phyloP scores from a whole-genome alignment of 2,329 filamentous ascomycete genomes.

The Cladophialophora exuberans region DNA sequence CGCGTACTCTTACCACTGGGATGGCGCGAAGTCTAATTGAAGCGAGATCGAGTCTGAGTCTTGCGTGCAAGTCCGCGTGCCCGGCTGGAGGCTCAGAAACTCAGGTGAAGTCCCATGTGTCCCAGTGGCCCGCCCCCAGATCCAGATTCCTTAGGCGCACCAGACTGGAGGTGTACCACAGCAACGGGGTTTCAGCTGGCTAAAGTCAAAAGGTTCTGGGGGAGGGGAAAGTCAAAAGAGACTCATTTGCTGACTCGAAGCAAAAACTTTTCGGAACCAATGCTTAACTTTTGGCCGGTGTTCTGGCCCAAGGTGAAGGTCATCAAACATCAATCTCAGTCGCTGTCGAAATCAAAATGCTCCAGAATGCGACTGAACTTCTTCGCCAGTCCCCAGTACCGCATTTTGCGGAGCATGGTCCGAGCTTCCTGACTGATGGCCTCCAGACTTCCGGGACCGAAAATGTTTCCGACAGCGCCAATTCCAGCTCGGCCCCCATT shows the following conservation, averaged over 20 bases:
- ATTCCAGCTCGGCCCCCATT: slow-evolving; percentile 25
- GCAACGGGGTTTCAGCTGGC: background rate
- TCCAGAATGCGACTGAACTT: slow-evolving; percentile 28
- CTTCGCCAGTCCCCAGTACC: slow-evolving; percentile 25
- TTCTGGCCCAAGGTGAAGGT: background rate
- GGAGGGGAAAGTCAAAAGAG: background rate
- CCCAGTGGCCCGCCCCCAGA: background rate
- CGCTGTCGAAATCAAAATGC: slow-evolving; percentile 19
- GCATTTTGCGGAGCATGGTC: slow-evolving; percentile 24
- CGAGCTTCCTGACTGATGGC: slow-evolving; percentile 24
- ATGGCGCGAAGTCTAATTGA: too few species aligned
- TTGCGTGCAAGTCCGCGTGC: too few species aligned
- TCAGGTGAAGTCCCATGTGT: too few species aligned
- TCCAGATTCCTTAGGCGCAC: too few species aligned
- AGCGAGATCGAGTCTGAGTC: too few species aligned
- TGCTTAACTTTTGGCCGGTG: background rate
- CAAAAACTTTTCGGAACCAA: background rate
- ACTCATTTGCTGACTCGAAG: background rate
- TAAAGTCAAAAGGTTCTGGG: background rate
- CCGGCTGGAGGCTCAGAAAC: too few species aligned
- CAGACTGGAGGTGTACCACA: slow-evolving; percentile 3
- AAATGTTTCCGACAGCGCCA: slow-evolving; percentile 22
- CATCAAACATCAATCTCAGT: background rate
- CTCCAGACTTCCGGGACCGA: slow-evolving; percentile 19
- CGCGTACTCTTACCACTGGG: too few species aligned